Conservation (phyloP, 192 early-diverging fungal species). For the Ambispora gerdemannii region DNA sequence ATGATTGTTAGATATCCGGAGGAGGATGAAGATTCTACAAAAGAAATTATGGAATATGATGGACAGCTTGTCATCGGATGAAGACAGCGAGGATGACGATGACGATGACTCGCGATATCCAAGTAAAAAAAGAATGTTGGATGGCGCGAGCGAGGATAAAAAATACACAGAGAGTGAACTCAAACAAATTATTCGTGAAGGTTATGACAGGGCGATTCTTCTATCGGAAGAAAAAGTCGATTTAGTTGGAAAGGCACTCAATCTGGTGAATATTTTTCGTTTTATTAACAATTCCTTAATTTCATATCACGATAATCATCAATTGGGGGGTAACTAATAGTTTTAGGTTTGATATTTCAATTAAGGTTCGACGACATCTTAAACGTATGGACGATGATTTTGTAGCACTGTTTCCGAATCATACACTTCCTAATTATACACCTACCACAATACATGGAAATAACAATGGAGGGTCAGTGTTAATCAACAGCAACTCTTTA, state of each 20-base stretch:
- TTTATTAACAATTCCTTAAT: not conserved
- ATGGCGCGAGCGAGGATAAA: not conserved
- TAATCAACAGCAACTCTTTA: not conserved
- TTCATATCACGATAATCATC: not conserved
- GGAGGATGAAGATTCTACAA: not conserved
- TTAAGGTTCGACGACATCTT: not conserved
- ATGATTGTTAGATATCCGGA: not conserved
- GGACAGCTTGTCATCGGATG: not conserved
- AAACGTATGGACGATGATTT: slow-evolving; percentile 11
- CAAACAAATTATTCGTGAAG: not conserved
- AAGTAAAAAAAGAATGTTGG: not conserved
- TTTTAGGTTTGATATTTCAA: not conserved
- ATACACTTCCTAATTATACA: not conserved
- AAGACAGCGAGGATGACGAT: not conserved
- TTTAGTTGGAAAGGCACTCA: not conserved
- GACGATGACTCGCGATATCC: not conserved
- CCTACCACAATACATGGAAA: not conserved
- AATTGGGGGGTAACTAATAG: too few relatives aligned
- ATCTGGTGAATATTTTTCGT: not conserved
- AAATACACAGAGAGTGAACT: not conserved
- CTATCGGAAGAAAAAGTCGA: not conserved
- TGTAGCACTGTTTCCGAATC: not conserved
- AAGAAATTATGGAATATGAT: not conserved
- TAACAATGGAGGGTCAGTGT: not conserved
- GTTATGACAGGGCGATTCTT: not conserved